A percentile compares a stretch with the other conserved stretches of the same genome.
Evolutionary conservation across 306 rosid species (phyloP).

Genomic region (Begonia fuchsioides): DNA sequence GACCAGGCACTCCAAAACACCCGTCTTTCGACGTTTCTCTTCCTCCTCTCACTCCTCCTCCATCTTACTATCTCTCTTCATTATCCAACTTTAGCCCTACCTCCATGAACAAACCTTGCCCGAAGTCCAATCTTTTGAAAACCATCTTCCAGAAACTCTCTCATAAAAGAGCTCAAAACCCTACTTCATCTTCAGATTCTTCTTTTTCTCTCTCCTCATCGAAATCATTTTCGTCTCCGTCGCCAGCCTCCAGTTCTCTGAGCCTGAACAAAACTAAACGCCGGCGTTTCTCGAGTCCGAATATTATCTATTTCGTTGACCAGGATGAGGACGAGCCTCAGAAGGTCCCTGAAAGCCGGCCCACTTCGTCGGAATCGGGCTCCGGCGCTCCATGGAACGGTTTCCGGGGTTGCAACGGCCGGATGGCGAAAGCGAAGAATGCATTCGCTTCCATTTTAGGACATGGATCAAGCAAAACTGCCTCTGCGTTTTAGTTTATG

Average conservation of each 20-base stretch:
- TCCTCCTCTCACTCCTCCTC: constrained; percentile 48
- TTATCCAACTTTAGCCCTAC: neutral
- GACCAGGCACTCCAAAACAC: constrained; percentile 52
- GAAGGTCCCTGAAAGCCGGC: too few relatives aligned
- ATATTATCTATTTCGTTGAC: neutral
- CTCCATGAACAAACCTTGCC: neutral
- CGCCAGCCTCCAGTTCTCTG: neutral
- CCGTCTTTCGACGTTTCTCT: constrained; percentile 10
- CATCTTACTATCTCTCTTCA: constrained; percentile 17
- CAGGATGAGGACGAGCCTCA: neutral
- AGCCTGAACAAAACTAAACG: constrained; percentile 2
- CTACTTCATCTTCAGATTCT: constrained; percentile 1
- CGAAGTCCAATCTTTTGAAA: constrained; percentile 10
- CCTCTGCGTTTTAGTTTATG: neutral
- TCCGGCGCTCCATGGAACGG: neutral
- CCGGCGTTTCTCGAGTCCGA: neutral
- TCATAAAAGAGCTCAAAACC: constrained; percentile 5
- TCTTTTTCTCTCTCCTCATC: neutral
- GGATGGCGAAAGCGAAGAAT: constrained; percentile 10
- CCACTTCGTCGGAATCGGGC: neutral
- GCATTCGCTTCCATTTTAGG: constrained; percentile 9
- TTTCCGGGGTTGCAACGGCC: constrained; percentile 2
- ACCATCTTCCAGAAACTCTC: constrained; percentile 7
- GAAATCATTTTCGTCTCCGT: neutral
- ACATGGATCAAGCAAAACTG: constrained; percentile 7